Base-by-base conservation (phyloP, 495 filamentous ascomycete genomes). In the Bacidia rubella region DNA sequence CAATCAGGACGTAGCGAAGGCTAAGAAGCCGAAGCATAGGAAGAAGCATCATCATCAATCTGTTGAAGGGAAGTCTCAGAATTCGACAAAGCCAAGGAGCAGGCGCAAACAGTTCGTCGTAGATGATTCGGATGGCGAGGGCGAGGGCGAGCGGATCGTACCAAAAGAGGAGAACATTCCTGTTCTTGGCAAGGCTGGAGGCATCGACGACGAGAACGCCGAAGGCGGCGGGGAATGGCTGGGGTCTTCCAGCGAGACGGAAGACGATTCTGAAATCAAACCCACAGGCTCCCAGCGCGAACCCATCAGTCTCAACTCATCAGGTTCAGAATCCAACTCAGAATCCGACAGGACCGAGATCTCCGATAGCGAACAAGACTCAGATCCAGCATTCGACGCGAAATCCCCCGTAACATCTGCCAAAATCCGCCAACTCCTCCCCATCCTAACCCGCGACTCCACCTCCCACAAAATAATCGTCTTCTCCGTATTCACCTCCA, bases 401-500 rank as follows among this genome's bases (percentile, higher is more conserved):
- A 38, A 67, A 26, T 65, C 67, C 41, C 65, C 77, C 26, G 72
- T 81, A 11, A 77, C 81, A 2, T 98, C 92, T 2, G 87, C 92
- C 54, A 98, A 98, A 70, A 93, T 96, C 61, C 81, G 80, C 47
- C 80, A 86, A 50, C 73, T 97, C 22, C 76, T 96, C 65, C 68
- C 74, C 56, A 82, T 97, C 57, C 82, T 98, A 17, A 74, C 80
- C 59, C 79, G 80, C 52, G 92, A 98, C 65, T 77, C 81, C 0
- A 65, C 75, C 0, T 66, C 75, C 29, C 82, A 94, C 73, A 98
- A 98, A 65, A 92, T 92, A 65, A 98, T 98, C 64, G 87, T 98
- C 55, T 98, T 98, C 68, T 94, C 87, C 2, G 86, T 96, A 60
- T 95, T 94, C 66, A 98, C 92, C 1, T 89, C 87, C 4, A 96